Evolutionary conservation across 176 grass and related monocot species (phyloP), one percentile per base, ranked within the genome.

Genomic region (Bromus sterilis): DNA sequence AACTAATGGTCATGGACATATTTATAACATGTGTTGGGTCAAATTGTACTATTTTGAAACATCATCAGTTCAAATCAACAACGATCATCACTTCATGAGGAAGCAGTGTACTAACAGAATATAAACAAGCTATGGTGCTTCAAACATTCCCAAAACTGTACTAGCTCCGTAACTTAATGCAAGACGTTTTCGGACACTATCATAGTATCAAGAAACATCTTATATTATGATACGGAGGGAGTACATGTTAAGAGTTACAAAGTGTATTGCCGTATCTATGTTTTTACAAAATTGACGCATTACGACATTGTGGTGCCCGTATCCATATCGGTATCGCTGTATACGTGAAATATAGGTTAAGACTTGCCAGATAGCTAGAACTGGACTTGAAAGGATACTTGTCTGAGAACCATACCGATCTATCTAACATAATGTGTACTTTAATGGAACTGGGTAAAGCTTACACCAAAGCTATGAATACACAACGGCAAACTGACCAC

Each of bases 31-130:
- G 36, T 53, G 20, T 35, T 82, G 9, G 11, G 84, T 68, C 67
- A 84, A 71, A 73, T 11, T 24, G 78, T 44, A 75, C 31, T 56
- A 35, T 7, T 87, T 7, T 87, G 0, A 81, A 86, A 37, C 8
- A 16, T 32, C 28, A 44, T 28, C 36, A 58, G 61, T 18, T 79
- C 44, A 79, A 80, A 56, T 37, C 43, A 67, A 79, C 44, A n/a
- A 3, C 26, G 66, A 55, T 42, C 48, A 24, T 20, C 13, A n/a
- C n/a, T n/a, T n/a, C n/a, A n/a, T n/a, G n/a, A 63, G 9, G 48
- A 57, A 74, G 4, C 0, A 80, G 34, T 23, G 33, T 33, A 31
- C 8, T 48, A 9, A 13, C 11, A 74, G 32, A 28, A 66, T 16
- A n/a, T 6, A 65, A 7, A 34, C 43, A 49, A 40, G 32, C 41